Evolutionary conservation across 306 rosid species (phyloP).

Genomic region (Abrus precatorius): DNA sequence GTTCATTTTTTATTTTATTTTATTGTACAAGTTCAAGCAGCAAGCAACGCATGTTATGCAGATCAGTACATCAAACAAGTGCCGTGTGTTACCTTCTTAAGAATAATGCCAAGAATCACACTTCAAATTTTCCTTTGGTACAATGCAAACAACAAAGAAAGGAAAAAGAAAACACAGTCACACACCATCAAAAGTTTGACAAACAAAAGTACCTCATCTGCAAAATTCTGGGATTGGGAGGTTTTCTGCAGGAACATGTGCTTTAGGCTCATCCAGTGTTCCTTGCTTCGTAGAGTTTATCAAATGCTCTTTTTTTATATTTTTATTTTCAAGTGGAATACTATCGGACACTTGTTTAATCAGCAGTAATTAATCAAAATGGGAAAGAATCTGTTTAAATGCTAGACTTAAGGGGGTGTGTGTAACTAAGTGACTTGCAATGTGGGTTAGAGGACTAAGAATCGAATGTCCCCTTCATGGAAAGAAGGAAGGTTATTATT

Average conservation of each 20-base stretch:
- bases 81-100: constrained; percentile 39
- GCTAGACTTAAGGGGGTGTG: too few species aligned
- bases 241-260: constrained; percentile 19
- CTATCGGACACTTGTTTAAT: background rate
- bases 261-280: background rate
- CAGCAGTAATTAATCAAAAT: background rate
- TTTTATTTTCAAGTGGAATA: background rate
- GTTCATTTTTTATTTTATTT: background rate
- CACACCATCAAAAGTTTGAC: background rate
- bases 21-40: background rate
- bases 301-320: background rate
- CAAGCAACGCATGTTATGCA: constrained; percentile 35
- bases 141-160: background rate
- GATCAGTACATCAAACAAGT: constrained; percentile 5
- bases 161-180: background rate
- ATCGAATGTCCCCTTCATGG: too few species aligned
- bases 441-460: too few species aligned
- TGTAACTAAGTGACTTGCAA: background rate
- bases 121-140: constrained; percentile 6
- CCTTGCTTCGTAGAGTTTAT: constrained; percentile 18
- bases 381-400: background rate
- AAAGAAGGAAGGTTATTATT: too few species aligned
- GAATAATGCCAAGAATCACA: constrained; percentile 8
- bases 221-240: background rate
- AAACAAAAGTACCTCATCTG: background rate